A percentile compares a stretch with the other conserved stretches of the same genome.
phyloP scores from a whole-genome alignment of 306 rosid genomes.

The Parietaria judaica region DNA sequence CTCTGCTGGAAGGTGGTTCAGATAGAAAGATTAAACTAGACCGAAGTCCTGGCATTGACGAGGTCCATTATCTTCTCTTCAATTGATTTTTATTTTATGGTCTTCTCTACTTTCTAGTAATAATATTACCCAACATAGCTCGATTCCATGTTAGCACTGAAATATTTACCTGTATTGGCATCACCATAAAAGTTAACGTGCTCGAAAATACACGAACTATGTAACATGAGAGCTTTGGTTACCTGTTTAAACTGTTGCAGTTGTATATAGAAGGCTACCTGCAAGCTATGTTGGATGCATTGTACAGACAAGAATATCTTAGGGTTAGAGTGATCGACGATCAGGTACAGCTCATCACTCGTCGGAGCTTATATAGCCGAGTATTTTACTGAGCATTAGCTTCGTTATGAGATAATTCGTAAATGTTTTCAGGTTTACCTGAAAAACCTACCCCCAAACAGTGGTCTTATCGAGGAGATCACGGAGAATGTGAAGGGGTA shows the following conservation, averaged over 20 bases:
- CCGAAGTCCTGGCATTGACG: conserved; percentile 80
- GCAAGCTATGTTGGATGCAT: conserved; percentile 93
- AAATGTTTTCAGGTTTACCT: conserved; percentile 51
- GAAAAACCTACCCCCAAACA: conserved; percentile 87
- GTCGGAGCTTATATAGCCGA: no score
- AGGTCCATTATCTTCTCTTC: conserved; percentile 37
- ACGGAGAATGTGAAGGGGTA: conserved; percentile 64
- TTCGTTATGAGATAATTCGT: not conserved
- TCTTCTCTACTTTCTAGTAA: not conserved
- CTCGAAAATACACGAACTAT: not conserved
- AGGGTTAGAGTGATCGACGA: conserved; percentile 80
- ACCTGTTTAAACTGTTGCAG: conserved; percentile 56
- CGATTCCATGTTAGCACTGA: not conserved
- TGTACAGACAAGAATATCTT: conserved; percentile 84
- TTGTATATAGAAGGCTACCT: conserved; percentile 93
- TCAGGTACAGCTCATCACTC: conserved; percentile 38
- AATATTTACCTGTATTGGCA: not conserved
- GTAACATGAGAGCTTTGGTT: not conserved
- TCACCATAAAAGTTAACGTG: not conserved
- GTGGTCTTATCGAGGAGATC: conserved; percentile 72
- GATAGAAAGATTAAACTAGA: conserved; percentile 84
- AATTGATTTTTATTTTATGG: not conserved
- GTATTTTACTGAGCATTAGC: not conserved
- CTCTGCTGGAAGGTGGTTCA: conserved; percentile 91
- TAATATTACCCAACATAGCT: not conserved